Conservation (phyloP, 1,284 basidiomycete genomes). For the Trichosporon coremiiforme region DNA sequence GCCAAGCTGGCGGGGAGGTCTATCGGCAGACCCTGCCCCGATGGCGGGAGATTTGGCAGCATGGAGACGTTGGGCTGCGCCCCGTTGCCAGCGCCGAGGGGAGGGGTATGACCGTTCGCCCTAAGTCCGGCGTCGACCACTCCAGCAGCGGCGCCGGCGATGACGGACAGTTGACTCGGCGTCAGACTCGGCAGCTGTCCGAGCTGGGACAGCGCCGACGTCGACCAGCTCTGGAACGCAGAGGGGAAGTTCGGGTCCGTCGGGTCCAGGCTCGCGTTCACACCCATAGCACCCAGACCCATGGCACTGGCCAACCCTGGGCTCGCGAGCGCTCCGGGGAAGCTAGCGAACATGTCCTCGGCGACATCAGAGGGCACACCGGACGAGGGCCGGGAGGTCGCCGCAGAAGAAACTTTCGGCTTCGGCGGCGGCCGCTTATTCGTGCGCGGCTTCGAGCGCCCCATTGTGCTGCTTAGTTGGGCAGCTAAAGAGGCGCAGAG, state of each 20-base stretch:
- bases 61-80: slow-evolving; percentile 15
- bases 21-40: slow-evolving; percentile 37
- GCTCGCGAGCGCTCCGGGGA: slow-evolving; percentile 27
- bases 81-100: slow-evolving; percentile 16
- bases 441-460: slow-evolving; percentile 49
- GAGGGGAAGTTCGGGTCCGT: slow-evolving; percentile 38
- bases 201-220: slow-evolving; percentile 42
- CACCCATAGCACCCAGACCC: neutral
- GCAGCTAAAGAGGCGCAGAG: neutral
- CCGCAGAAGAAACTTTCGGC: slow-evolving; percentile 19
- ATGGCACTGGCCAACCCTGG: slow-evolving; percentile 27
- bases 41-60: slow-evolving; percentile 5
- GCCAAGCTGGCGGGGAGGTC: slow-evolving; percentile 52
- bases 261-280: slow-evolving; percentile 33
- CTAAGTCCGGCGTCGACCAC: slow-evolving; percentile 40
- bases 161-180: slow-evolving; percentile 46
- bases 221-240: slow-evolving; percentile 49
- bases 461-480: slow-evolving; percentile 36
- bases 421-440: slow-evolving; percentile 45
- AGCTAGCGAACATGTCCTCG: neutral
- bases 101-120: neutral
- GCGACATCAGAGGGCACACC: slow-evolving; percentile 20
- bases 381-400: neutral
- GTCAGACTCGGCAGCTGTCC: slow-evolving; percentile 48
- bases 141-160: slow-evolving; percentile 50